Percentiles rank a stretch among this genome's conserved stretches.
phyloP scores from a whole-genome alignment of 1,139 yeast species.

The Hemisphaericaspora subhashii region DNA sequence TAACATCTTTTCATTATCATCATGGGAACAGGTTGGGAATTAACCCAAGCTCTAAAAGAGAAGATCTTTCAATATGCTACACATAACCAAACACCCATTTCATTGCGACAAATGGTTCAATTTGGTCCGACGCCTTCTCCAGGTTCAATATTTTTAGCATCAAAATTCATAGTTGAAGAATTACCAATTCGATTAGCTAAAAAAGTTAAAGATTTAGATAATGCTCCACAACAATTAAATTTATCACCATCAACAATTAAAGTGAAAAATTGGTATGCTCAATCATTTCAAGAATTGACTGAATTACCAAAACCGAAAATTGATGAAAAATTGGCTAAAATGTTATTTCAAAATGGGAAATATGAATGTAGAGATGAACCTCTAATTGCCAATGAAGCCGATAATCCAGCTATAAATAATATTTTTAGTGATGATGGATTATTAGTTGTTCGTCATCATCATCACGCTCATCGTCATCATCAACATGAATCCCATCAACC shows the following conservation, averaged over 20 bases:
- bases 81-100: slow-evolving; percentile 81
- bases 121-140: slow-evolving; percentile 79
- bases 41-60: slow-evolving; percentile 39
- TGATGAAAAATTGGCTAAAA: slow-evolving; percentile 35
- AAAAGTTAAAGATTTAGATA: slow-evolving; percentile 80
- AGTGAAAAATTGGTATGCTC: slow-evolving; percentile 90
- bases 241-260: slow-evolving; percentile 73
- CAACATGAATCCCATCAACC: slow-evolving; percentile 6
- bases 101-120: slow-evolving; percentile 89
- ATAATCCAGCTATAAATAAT: slow-evolving; percentile 44
- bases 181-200: slow-evolving; percentile 85
- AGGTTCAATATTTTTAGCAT: slow-evolving; percentile 79
- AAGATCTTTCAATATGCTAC: slow-evolving; percentile 60
- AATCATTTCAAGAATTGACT: slow-evolving; percentile 81
- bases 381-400: slow-evolving; percentile 34
- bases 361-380: background rate
- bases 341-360: slow-evolving; percentile 29
- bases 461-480: slow-evolving; percentile 10
- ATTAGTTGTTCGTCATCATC: slow-evolving; percentile 36
- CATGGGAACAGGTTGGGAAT: slow-evolving; percentile 51
- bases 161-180: slow-evolving; percentile 84
- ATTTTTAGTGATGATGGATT: slow-evolving; percentile 56
- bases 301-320: slow-evolving; percentile 52
- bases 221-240: slow-evolving; percentile 72
- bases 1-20: too few species aligned